A percentile compares a stretch with the other conserved stretches of the same genome.
Conservation (phyloP, 257 asterid genomes). For the Sherardia arvensis region DNA sequence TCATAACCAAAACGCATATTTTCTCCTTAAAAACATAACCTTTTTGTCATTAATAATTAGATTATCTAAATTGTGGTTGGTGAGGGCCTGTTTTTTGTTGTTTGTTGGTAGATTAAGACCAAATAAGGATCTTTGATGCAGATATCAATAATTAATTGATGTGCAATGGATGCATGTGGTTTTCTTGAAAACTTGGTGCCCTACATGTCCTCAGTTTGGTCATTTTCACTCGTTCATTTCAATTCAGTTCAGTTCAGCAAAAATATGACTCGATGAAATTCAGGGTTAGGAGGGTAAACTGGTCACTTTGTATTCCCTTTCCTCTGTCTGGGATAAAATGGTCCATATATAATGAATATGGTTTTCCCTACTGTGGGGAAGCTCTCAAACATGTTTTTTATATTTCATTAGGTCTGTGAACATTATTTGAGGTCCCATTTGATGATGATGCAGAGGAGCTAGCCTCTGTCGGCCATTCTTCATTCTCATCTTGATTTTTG, state of each 20-base stretch:
- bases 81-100: neutral
- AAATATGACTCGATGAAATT: no score
- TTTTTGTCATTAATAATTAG: neutral
- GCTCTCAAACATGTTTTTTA: slow-evolving; percentile 6
- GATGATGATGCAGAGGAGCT: slow-evolving; percentile 1
- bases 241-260: no score
- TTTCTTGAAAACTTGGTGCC: neutral
- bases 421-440: slow-evolving; percentile 12
- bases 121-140: neutral
- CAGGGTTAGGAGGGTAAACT: no score
- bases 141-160: neutral
- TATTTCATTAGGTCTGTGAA: neutral
- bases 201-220: neutral
- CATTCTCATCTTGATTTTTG: neutral
- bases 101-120: neutral
- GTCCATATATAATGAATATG: slow-evolving; percentile 18
- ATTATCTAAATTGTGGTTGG: neutral
- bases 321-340: slow-evolving; percentile 12
- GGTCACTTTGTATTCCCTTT: neutral
- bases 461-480: slow-evolving; percentile 7
- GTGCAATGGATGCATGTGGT: neutral
- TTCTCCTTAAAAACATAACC: neutral
- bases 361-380: neutral
- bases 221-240: no score
- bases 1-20: neutral